Conservation (phyloP, 768 basidiomycete species). For the Mycena vulgaris region DNA sequence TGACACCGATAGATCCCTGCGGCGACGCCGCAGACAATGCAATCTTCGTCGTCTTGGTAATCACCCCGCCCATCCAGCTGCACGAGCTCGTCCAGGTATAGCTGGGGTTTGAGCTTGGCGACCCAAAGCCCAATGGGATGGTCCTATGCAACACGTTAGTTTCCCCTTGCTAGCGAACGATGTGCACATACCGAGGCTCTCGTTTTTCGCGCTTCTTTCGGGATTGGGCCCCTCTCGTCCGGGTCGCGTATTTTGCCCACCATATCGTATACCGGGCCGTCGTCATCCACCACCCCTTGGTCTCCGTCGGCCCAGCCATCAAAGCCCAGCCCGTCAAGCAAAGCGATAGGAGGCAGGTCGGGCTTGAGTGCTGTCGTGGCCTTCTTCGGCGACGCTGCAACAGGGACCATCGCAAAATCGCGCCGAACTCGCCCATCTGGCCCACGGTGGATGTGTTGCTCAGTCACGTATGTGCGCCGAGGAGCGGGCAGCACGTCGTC, state of each 20-base stretch:
- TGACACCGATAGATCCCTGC: too few relatives aligned
- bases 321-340: too few relatives aligned
- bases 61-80: too few relatives aligned
- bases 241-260: not conserved
- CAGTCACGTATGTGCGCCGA: not conserved
- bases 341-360: not conserved
- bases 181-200: not conserved
- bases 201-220: not conserved
- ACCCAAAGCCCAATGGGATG: not conserved
- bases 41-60: too few relatives aligned
- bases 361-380: not conserved
- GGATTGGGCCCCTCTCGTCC: not conserved
- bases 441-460: not conserved
- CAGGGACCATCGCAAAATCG: not conserved
- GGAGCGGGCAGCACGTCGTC: not conserved
- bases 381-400: not conserved
- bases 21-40: too few relatives aligned
- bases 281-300: too few relatives aligned
- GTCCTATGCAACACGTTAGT: not conserved
- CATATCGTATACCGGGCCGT: not conserved
- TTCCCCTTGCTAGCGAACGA: not conserved
- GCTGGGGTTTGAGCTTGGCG: not conserved
- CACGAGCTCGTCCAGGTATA: constrained; percentile 10
- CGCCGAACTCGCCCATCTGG: not conserved
- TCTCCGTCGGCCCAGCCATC: not conserved